Conservation (phyloP, 2,329 filamentous ascomycete genomes). For the Colletotrichum limetticola region DNA sequence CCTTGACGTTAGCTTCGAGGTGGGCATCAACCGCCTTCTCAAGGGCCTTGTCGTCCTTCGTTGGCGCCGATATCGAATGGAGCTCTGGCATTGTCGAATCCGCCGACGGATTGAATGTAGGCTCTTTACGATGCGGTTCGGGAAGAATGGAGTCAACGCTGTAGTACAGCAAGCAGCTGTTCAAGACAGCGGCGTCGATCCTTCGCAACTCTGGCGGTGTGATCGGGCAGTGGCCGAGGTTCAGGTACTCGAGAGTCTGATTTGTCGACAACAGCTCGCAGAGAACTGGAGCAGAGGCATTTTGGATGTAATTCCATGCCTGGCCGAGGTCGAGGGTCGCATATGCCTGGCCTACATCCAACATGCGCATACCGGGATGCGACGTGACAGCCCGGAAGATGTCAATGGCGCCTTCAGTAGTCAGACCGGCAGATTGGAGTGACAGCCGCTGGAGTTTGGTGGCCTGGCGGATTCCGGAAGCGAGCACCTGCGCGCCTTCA, state of each 20-base stretch:
- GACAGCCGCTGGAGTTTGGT: slow-evolving; percentile 48
- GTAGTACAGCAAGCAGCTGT: slow-evolving; percentile 50
- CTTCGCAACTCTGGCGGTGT: slow-evolving; percentile 41
- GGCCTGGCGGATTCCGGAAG: slow-evolving; percentile 44
- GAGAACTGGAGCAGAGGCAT: slow-evolving; percentile 47
- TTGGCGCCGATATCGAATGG: slow-evolving; percentile 3
- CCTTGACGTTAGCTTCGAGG: slow-evolving; percentile 44
- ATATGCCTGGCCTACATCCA: slow-evolving; percentile 59
- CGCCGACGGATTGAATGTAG: slow-evolving; percentile 44
- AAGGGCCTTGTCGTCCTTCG: slow-evolving; percentile 22
- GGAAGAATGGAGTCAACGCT: slow-evolving; percentile 49
- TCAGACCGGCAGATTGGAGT: slow-evolving; percentile 56
- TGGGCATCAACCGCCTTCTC: slow-evolving; percentile 45
- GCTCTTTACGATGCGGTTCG: slow-evolving; percentile 36
- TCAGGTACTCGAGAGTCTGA: slow-evolving; percentile 51
- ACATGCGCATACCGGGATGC: slow-evolving; percentile 47
- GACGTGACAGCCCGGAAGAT: slow-evolving; percentile 49
- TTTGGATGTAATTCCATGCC: slow-evolving; percentile 59
- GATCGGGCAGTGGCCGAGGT: slow-evolving; percentile 51
- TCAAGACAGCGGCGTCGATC: slow-evolving; percentile 44
- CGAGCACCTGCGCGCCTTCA: slow-evolving; percentile 43
- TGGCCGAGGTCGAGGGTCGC: slow-evolving; percentile 56
- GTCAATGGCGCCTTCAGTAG: slow-evolving; percentile 49
- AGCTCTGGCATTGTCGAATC: slow-evolving; percentile 26
- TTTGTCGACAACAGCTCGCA: slow-evolving; percentile 45